phyloP scores from a whole-genome alignment of 805 yeast genomes.

The Kuraishia molischiana region DNA sequence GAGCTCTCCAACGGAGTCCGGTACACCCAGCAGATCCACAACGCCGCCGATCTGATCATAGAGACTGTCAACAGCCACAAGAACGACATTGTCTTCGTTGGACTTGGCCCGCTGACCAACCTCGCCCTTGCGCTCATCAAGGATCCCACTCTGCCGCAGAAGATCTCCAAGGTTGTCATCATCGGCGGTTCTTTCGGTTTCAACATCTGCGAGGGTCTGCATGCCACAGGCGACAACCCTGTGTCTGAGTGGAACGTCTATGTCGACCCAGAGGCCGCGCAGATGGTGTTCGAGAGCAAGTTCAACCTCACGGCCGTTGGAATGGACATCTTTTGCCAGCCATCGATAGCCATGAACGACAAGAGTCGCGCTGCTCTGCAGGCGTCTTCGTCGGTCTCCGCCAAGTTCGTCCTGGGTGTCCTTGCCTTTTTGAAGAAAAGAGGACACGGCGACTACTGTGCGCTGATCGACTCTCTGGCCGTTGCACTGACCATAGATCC shows the following conservation, averaged over 20 bases:
- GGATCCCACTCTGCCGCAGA: conserved; percentile 12
- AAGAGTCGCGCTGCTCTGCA: conserved; percentile 5
- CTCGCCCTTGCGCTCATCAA: conserved; percentile 15
- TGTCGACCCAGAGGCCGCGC: conserved; percentile 18
- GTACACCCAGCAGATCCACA: conserved; percentile 4
- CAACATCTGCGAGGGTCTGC: conserved; percentile 12
- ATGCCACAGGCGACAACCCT: conserved; percentile 19
- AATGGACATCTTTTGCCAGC: conserved; percentile 18
- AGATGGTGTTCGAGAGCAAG: conserved; percentile 11
- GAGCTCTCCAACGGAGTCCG: conserved; percentile 11
- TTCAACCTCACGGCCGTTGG: conserved; percentile 17
- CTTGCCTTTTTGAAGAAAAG: conserved; percentile 11
- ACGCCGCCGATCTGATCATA: conserved; percentile 14
- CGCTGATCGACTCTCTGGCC: conserved; percentile 16
- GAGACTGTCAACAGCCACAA: conserved; percentile 10
- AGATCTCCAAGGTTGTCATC: conserved; percentile 13
- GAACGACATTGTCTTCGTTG: conserved; percentile 11
- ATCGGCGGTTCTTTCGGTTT: conserved; percentile 18
- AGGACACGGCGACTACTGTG: conserved; percentile 17
- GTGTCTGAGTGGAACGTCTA: conserved; percentile 18
- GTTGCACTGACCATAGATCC: conserved; percentile 17
- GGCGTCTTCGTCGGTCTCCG: conserved; percentile 7
- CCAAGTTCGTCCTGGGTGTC: conserved; percentile 15
- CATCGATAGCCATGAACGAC: conserved; percentile 13
- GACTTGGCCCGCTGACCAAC: conserved; percentile 16